Conservation (phyloP, 75 land plant genomes). For the Selaginella tamariscina region DNA sequence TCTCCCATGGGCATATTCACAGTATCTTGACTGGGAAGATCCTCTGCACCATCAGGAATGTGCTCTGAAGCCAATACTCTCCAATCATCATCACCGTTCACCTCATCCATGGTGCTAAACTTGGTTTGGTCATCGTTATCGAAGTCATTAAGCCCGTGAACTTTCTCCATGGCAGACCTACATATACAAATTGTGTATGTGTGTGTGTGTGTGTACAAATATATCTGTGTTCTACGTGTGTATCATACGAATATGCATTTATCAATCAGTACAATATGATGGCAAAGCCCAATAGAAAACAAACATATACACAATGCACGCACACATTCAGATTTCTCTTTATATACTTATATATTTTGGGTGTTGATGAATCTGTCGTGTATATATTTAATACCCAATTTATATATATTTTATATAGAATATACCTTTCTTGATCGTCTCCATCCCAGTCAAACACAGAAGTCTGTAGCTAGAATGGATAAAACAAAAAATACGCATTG, state of each 20-base stretch:
- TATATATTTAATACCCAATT: too few species aligned
- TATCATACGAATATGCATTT: too few species aligned
- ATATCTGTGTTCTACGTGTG: too few species aligned
- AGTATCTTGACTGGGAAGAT: too few species aligned
- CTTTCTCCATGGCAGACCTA: neutral
- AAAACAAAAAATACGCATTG: too few species aligned
- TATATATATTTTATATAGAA: too few species aligned
- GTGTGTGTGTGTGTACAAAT: too few species aligned
- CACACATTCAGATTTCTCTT: too few species aligned
- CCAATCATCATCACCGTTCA: neutral
- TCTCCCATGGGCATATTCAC: too few species aligned
- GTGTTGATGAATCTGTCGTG: too few species aligned
- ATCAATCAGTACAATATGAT: neutral
- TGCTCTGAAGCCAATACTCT: neutral
- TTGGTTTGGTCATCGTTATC: neutral
- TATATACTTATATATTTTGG: neutral
- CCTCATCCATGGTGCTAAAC: neutral
- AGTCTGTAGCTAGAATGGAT: neutral
- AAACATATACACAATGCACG: too few species aligned
- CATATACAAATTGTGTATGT: neutral
- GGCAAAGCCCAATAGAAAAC: neutral
- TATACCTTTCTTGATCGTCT: too few species aligned
- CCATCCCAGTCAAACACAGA: neutral
- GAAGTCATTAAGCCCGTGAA: neutral
- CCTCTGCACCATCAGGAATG: neutral